Evolutionary conservation across 2,329 filamentous ascomycete genomes (phyloP).

Genomic region (Shiraia sp.): DNA sequence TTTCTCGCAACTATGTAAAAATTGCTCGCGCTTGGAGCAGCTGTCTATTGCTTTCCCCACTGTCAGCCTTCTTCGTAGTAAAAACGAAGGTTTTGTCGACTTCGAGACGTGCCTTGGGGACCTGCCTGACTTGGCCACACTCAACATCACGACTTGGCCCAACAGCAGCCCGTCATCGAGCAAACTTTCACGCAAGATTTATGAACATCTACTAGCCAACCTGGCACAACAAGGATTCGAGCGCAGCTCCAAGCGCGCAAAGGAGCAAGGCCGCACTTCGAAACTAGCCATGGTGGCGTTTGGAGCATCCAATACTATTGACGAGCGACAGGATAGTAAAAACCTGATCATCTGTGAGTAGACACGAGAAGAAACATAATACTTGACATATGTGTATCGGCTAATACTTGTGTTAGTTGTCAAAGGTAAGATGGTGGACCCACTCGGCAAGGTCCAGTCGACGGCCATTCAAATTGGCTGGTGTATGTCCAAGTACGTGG

Average conservation of each 20-base stretch:
- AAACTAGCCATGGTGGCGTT: slow-evolving; percentile 52
- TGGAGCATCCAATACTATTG: slow-evolving; percentile 52
- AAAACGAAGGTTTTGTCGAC: slow-evolving; percentile 48
- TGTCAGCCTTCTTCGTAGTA: slow-evolving; percentile 49
- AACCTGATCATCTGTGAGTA: slow-evolving; percentile 46
- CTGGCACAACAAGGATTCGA: slow-evolving; percentile 46
- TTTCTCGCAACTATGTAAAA: slow-evolving; percentile 52
- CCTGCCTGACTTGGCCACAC: slow-evolving; percentile 48
- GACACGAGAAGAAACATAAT: no score
- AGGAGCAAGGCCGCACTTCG: slow-evolving; percentile 31
- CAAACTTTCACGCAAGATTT: slow-evolving; percentile 49
- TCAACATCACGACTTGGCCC: slow-evolving; percentile 56
- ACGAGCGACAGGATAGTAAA: slow-evolving; percentile 51
- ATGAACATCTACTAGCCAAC: slow-evolving; percentile 50
- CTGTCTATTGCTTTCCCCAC: slow-evolving; percentile 52
- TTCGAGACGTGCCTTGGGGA: slow-evolving; percentile 48
- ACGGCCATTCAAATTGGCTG: slow-evolving; percentile 52
- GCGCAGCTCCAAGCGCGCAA: slow-evolving; percentile 29
- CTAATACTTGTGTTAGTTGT: slow-evolving; percentile 41
- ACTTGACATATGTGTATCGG: no score
- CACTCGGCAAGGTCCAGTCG: slow-evolving; percentile 46
- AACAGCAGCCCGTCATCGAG: slow-evolving; percentile 47
- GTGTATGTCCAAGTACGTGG: slow-evolving; percentile 51
- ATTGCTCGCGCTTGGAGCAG: slow-evolving; percentile 50
- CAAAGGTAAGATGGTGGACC: slow-evolving; percentile 48